A percentile compares a stretch with the other conserved stretches of the same genome.
These are phyloP conservation scores for Trametes gibbosa DNA, from an alignment of 768 basidiomycete species.

Conservation along the genomic window DNA sequence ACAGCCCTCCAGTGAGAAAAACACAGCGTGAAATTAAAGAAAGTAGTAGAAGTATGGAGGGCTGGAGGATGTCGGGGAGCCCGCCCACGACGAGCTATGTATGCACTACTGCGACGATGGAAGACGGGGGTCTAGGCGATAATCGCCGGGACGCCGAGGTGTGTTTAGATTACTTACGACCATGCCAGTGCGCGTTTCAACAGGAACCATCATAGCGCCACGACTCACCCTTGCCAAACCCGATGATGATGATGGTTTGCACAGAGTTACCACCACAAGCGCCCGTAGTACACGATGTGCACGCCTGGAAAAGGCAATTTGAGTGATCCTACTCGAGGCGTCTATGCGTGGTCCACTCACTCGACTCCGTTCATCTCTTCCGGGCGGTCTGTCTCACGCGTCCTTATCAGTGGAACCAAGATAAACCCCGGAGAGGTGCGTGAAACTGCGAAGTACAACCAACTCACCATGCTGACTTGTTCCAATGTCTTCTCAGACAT, in stretches of 20 bases:
- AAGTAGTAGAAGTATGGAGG: background rate
- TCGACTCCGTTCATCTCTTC: background rate
- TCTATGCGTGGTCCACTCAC: background rate
- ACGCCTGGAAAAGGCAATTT: background rate
- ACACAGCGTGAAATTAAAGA: background rate
- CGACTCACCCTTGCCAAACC: background rate
- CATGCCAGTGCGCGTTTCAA: background rate
- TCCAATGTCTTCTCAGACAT: no score
- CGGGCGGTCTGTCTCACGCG: no score
- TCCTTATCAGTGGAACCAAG: no score
- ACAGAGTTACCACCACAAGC: background rate
- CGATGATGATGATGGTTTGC: slow-evolving; percentile 4
- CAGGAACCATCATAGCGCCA: slow-evolving; percentile 8
- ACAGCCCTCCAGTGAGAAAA: background rate
- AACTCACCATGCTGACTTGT: background rate
- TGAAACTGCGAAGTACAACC: no score
- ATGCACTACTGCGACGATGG: background rate
- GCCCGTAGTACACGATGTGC: background rate
- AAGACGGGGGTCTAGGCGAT: background rate
- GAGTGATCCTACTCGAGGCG: background rate
- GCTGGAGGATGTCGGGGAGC: background rate
- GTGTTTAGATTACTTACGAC: background rate
- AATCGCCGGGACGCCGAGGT: no score
- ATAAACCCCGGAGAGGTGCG: no score
- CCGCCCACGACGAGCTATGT: background rate